phyloP scores from a whole-genome alignment of 1,284 basidiomycete genomes.

The Trametes sp. region DNA sequence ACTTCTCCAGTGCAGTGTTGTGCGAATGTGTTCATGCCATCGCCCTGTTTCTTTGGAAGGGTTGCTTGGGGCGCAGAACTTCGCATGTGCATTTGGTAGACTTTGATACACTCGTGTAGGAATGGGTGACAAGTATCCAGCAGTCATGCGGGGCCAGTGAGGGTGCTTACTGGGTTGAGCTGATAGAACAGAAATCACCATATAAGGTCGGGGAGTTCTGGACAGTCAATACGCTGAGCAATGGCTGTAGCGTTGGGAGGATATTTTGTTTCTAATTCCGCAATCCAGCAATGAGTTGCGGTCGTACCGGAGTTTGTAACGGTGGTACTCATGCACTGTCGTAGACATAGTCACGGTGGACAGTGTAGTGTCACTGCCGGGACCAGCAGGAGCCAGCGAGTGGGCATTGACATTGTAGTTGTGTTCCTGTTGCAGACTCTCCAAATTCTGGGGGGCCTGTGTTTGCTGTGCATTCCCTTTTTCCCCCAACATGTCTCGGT shows the following conservation, averaged over 20 bases:
- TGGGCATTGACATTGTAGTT: too few species aligned
- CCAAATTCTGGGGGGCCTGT: too few species aligned
- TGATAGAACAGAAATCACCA: not conserved
- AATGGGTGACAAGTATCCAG: not conserved
- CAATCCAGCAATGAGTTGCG: not conserved
- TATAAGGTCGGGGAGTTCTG: not conserved
- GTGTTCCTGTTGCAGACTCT: too few species aligned
- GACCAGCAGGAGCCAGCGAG: too few species aligned
- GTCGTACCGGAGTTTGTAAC: not conserved
- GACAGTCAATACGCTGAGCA: not conserved
- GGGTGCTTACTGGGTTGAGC: not conserved
- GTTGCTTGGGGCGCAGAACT: slow-evolving; percentile 36
- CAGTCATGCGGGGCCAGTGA: not conserved
- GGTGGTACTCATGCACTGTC: not conserved
- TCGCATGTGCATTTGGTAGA: slow-evolving; percentile 17
- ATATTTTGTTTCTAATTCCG: not conserved
- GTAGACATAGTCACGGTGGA: not conserved
- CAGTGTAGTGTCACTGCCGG: too few species aligned
- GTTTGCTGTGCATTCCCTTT: too few species aligned
- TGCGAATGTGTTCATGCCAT: slow-evolving; percentile 28
- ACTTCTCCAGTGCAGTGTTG: slow-evolving; percentile 28
- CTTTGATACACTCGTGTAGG: not conserved
- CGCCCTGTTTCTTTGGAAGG: slow-evolving; percentile 27
- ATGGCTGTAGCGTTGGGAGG: not conserved
- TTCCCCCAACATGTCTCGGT: too few species aligned